Evolutionary conservation across 306 rosid species (phyloP).

Genomic region (Corylus americana): DNA sequence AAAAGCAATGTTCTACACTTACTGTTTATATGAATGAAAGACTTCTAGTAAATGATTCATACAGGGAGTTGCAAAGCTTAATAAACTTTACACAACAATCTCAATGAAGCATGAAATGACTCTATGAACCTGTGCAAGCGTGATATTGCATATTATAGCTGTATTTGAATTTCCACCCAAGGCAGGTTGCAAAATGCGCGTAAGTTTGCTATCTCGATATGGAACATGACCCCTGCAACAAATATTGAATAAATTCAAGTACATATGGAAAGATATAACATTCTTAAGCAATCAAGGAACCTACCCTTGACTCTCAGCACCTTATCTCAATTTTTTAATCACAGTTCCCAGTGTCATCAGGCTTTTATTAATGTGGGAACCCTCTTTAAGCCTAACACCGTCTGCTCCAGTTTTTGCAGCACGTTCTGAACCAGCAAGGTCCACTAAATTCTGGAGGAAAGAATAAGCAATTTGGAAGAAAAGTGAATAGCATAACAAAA

Average conservation of each 20-base stretch:
- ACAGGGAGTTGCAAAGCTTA: neutral
- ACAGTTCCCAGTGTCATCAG: constrained; percentile 98
- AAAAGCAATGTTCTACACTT: neutral
- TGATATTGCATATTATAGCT: constrained; percentile 91
- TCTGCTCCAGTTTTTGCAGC: constrained; percentile 99
- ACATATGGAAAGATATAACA: constrained; percentile 19
- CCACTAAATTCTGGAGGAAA: constrained; percentile 79
- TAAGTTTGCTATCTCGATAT: constrained; percentile 96
- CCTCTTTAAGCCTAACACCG: constrained; percentile 93
- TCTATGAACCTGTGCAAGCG: constrained; percentile 70
- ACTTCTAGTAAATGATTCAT: neutral
- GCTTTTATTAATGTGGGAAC: constrained; percentile 96
- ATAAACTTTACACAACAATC: constrained; percentile 3
- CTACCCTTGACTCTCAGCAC: constrained; percentile 98
- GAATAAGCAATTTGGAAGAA: constrained; percentile 19
- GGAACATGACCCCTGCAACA: constrained; percentile 92
- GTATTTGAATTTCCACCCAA: constrained; percentile 97
- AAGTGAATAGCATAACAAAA: constrained; percentile 4
- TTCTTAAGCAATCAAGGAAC: constrained; percentile 28
- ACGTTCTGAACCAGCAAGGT: constrained; percentile 99
- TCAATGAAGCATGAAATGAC: constrained; percentile 16
- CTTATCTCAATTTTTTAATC: constrained; percentile 94
- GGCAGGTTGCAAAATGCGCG: constrained; percentile 94
- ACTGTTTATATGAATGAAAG: neutral
- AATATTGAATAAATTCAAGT: constrained; percentile 21